Conservation (phyloP, 192 early-diverging fungal genomes). For the Thamnidium elegans region DNA sequence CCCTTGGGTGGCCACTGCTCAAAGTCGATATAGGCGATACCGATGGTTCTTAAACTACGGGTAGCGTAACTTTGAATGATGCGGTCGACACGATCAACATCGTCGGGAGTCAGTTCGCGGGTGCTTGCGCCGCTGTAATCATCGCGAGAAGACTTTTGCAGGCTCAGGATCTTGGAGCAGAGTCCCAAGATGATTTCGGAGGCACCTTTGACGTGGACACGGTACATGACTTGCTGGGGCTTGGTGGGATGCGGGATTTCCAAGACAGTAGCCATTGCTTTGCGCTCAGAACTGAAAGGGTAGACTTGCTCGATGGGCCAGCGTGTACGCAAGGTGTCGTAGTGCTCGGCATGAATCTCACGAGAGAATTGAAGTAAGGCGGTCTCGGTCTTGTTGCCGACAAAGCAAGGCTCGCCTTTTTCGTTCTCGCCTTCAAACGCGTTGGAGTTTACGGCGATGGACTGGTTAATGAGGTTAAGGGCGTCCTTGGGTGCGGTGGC, state of each 20-base stretch:
- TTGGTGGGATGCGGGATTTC: slow-evolving; percentile 50
- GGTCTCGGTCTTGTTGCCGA: slow-evolving; percentile 95
- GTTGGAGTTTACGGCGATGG: slow-evolving; percentile 81
- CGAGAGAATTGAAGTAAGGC: slow-evolving; percentile 85
- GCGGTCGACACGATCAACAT: slow-evolving; percentile 38
- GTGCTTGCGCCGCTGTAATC: slow-evolving; percentile 25
- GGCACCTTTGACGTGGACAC: slow-evolving; percentile 93
- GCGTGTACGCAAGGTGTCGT: slow-evolving; percentile 59
- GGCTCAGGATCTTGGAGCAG: slow-evolving; percentile 54
- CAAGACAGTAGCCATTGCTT: slow-evolving; percentile 89
- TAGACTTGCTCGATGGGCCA: slow-evolving; percentile 66
- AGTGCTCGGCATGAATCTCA: slow-evolving; percentile 58
- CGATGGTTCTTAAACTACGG: slow-evolving; percentile 89
- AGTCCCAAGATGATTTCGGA: slow-evolving; percentile 77
- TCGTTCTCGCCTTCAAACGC: slow-evolving; percentile 63
- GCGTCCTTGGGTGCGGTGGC: slow-evolving; percentile 34
- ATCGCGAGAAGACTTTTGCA: slow-evolving; percentile 28
- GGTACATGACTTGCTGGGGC: slow-evolving; percentile 42
- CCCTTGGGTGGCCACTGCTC: slow-evolving; percentile 56
- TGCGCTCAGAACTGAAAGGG: slow-evolving; percentile 92
- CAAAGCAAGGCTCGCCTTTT: slow-evolving; percentile 57
- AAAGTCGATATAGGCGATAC: slow-evolving; percentile 80
- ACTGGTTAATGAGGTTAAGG: slow-evolving; percentile 58
- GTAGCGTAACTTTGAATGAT: slow-evolving; percentile 72
- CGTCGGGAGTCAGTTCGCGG: slow-evolving; percentile 35